phyloP scores from a whole-genome alignment of 208 protist genomes.

The Acanthamoeba triangularis region DNA sequence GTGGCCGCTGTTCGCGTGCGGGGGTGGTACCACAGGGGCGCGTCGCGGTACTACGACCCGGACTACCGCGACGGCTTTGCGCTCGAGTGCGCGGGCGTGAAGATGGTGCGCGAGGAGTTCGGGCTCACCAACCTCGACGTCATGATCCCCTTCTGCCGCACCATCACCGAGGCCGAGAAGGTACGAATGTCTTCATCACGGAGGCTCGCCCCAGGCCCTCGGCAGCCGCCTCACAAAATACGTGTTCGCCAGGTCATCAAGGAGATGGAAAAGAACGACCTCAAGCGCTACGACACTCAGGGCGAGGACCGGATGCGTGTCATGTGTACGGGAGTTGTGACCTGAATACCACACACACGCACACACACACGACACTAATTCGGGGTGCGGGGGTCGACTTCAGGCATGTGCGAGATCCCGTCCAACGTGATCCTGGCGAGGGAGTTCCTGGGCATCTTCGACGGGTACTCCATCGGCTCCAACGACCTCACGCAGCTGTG shows the following conservation, averaged over 20 bases:
- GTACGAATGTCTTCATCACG: no score
- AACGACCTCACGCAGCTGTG: conserved; percentile 87
- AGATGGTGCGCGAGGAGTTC: conserved; percentile 81
- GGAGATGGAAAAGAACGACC: conserved; percentile 81
- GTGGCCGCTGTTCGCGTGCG: no score
- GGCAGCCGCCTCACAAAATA: no score
- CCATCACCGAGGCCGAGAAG: conserved; percentile 80
- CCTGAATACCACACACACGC: no score
- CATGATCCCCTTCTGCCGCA: conserved; percentile 87
- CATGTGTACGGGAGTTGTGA: conserved; percentile 74
- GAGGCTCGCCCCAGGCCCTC: no score
- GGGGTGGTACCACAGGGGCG: no score
- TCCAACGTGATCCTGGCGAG: conserved; percentile 85
- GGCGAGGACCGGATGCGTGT: conserved; percentile 33
- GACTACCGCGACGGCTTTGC: conserved; percentile 74
- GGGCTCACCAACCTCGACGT: conserved; percentile 85
- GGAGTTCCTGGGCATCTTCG: conserved; percentile 81
- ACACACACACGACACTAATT: no score
- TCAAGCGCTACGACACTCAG: conserved; percentile 37
- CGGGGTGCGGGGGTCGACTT: no score
- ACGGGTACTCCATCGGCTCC: conserved; percentile 85
- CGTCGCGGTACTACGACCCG: conserved; percentile 81
- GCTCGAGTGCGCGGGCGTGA: conserved; percentile 70
- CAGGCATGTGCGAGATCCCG: conserved; percentile 86
- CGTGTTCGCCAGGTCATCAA: conserved; percentile 78